Evolutionary conservation across 163 green algal genomes (phyloP).

Genomic region (Prototheca wickerhamii): DNA sequence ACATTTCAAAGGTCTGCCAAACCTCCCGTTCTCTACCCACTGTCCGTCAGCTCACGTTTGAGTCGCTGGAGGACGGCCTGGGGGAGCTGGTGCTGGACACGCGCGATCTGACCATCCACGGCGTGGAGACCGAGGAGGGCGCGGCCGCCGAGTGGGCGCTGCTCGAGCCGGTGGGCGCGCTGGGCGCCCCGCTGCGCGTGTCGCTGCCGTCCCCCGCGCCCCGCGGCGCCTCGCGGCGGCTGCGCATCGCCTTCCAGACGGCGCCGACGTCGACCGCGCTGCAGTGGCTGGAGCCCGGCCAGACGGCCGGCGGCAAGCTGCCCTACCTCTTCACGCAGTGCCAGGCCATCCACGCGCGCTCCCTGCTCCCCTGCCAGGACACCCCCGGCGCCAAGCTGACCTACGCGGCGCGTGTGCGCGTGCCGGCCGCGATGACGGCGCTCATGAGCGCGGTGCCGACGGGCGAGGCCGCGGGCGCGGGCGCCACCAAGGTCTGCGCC

Average conservation of each 20-base stretch:
- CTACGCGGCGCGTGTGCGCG: conserved; percentile 60
- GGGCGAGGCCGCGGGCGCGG: conserved; percentile 3
- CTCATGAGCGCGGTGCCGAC: conserved; percentile 67
- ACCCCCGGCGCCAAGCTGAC: conserved; percentile 74
- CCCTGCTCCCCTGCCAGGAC: conserved; percentile 86
- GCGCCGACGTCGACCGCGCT: conserved; percentile 37
- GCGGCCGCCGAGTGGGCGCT: not conserved
- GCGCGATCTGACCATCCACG: conserved; percentile 37
- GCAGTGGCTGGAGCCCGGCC: conserved; percentile 53
- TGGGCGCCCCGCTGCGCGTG: conserved; percentile 52
- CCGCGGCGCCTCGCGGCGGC: not conserved
- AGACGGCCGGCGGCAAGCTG: conserved; percentile 70
- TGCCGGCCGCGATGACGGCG: conserved; percentile 55
- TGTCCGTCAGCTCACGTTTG: conserved; percentile 7
- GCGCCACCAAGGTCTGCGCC: conserved; percentile 27
- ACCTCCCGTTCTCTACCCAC: not conserved
- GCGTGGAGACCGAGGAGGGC: conserved; percentile 20
- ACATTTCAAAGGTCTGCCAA: not conserved
- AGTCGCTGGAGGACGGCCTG: conserved; percentile 2
- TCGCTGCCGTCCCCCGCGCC: conserved; percentile 21
- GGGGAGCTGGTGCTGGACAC: conserved; percentile 52
- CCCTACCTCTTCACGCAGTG: conserved; percentile 91
- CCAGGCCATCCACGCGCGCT: conserved; percentile 88
- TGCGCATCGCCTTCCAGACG: conserved; percentile 25
- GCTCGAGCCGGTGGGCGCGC: conserved; percentile 17